phyloP scores from a whole-genome alignment of 305 asterid species.

The Solanum chacoense region DNA sequence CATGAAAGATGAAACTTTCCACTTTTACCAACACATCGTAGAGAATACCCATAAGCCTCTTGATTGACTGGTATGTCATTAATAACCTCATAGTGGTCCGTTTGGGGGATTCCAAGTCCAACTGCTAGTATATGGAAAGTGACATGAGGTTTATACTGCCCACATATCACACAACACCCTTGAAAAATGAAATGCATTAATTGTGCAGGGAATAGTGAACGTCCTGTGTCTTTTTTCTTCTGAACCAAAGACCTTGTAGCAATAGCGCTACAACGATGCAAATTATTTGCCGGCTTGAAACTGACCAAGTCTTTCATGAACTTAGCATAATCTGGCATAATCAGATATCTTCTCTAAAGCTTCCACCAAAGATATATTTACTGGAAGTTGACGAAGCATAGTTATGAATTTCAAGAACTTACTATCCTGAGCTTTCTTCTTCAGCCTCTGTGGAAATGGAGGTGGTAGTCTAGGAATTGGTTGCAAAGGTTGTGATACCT shows the following conservation, averaged over 20 bases:
- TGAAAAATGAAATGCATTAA: background rate
- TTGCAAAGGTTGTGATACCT: background rate
- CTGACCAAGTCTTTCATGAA: background rate
- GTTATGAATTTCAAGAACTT: background rate
- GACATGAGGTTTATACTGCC: background rate
- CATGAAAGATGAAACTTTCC: background rate
- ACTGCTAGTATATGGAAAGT: background rate
- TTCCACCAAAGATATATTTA: background rate
- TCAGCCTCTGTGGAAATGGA: background rate
- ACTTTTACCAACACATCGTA: background rate
- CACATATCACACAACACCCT: background rate
- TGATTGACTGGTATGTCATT: background rate
- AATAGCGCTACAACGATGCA: background rate
- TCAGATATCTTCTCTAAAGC: background rate
- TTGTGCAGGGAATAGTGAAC: background rate
- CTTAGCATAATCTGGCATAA: background rate
- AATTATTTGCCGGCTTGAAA: background rate
- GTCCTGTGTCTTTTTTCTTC: background rate
- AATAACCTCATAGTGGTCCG: background rate
- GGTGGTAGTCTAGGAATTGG: background rate
- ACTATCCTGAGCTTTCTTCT: background rate
- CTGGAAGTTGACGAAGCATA: background rate
- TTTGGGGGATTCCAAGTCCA: background rate
- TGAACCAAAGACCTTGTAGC: background rate
- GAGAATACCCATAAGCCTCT: background rate